Evolutionary conservation across 805 yeast species (phyloP), one percentile per base, ranked within the genome.

Genomic region (Pichia gijzeniarum): DNA sequence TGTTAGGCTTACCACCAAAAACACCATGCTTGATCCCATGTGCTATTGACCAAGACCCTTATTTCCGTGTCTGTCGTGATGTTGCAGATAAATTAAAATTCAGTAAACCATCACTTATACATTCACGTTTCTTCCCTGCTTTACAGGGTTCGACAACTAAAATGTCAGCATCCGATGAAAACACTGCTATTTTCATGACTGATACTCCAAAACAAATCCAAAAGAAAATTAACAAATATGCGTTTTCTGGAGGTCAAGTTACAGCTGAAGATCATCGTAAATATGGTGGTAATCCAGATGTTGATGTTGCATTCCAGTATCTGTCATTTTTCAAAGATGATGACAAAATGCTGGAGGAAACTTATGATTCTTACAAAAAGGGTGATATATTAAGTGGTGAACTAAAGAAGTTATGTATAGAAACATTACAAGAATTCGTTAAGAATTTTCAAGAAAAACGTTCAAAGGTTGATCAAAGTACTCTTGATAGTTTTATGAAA

Each of bases 21-120:
- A 88, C 97, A 0, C 98, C 96, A 51, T 88, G 96, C 67, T 73
- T 93, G 65, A 93, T 93, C 65, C 99, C 99, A 34, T 93, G 99
- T 74, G 99, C 99, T 40, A 93, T 93, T 63, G 99, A 93, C 64
- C 99, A 91, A 72, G 99, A 93, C 66, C 98, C 99, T 27, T 93
- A 93, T 67, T 93, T 93, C 73, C 78, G 99, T 68, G 95, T 93
- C 19, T 87, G 96, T 67, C 78, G 99, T 69, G 99, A 93, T 64
- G 99, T 93, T 53, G 97, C 99, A 10, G 89, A 82, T 59, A 93
- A 91, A 67, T 76, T 93, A 63, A 85, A 83, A 65, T 95, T 76
- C 63, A 71, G 89, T 51, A 93, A 93, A 68, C 98, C 98, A 17
- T 80, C 96, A 9, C 76, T 93, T 62, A 73, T 93, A 52, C 98